Base-by-base conservation (phyloP, 192 early-diverging fungal species). In the Gamsiella multidivaricata region DNA sequence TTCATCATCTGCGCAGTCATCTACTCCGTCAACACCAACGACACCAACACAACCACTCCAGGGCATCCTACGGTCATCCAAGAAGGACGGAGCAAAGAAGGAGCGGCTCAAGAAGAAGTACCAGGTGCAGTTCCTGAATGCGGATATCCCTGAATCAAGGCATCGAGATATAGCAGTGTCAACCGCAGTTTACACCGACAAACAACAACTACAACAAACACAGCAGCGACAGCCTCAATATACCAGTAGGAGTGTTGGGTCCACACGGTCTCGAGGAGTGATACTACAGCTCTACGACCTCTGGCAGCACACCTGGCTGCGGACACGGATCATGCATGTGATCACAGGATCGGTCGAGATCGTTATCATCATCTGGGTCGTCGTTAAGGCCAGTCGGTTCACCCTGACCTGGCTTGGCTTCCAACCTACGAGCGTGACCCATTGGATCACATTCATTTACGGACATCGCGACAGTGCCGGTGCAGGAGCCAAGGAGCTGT, bases 251-350 rank as follows among this genome's bases (percentile, higher is more conserved):
- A 63, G 70, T 51, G 70, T 73, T 28, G 70, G 70, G n/a, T 63
- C 70, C 9, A 65, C n/a, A 11, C 61, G 45, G 3, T 73, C 70
- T 47, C 61, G 54, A n/a, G 46, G 61, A 3, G 61, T 65, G 9
- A 12, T 78, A 12, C 9, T 78, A 28, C 74, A 78, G 25, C 60
- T 78, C 1, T 78, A 78, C 17, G 65, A 55, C 26, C 65, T 78
- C 18, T 78, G 74, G 74, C 59, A 78, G 20, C 74, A 78, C 20
- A 68, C 74, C 12, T 78, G 74, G 74, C 74, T 78, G 15, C 65
- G 74, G 39, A 69, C 74, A 29, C 58, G 74, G 37, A 68, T 78
- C 22, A 78, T 78, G 74, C 74, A 78, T 25, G 74, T 78, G n/a
- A 54, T 78, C 37, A 69, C 74, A 39, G 74, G 74, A 25, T 78